Conservation (phyloP, 2,329 filamentous ascomycete genomes). For the Paracamarosporium sp. region DNA sequence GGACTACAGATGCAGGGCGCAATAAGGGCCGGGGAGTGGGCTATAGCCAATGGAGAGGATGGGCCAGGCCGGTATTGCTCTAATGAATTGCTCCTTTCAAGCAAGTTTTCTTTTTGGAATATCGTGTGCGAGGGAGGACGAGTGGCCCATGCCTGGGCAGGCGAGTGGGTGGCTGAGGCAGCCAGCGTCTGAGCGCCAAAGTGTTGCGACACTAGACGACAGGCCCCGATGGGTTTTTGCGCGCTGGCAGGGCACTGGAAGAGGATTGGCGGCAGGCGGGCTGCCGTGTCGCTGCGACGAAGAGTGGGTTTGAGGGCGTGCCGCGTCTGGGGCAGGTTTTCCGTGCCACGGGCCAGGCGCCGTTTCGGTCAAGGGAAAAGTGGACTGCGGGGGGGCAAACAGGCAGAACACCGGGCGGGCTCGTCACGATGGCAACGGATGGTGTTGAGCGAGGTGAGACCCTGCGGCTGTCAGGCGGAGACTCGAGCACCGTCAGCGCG, state of each 20-base stretch:
- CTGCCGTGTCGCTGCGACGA: constrained; percentile 17
- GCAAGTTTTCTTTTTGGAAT: constrained; percentile 7
- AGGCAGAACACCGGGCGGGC: background rate
- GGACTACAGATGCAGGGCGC: constrained; percentile 14
- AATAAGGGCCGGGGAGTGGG: constrained; percentile 15
- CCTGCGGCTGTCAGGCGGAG: constrained; percentile 3
- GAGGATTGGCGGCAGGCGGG: constrained; percentile 13
- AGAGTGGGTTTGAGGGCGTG: constrained; percentile 19
- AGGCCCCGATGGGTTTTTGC: constrained; percentile 4
- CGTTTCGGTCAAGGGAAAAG: constrained; percentile 26
- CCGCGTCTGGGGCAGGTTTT: constrained; percentile 15
- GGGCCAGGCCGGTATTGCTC: constrained; percentile 26
- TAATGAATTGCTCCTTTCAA: constrained; percentile 28
- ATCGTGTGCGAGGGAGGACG: background rate
- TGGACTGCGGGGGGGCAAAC: constrained; percentile 23
- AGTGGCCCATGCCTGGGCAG: background rate
- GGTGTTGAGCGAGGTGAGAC: constrained; percentile 9
- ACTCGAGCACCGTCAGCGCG: constrained; percentile 7
- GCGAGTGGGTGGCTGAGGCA: constrained; percentile 21
- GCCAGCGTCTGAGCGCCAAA: constrained; percentile 23
- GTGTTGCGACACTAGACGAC: constrained; percentile 13
- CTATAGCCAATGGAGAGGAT: constrained; percentile 26
- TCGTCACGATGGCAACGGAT: constrained; percentile 8
- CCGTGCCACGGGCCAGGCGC: constrained; percentile 16
- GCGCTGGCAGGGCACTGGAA: constrained; percentile 20